Evolutionary conservation across 2,329 filamentous ascomycete genomes (phyloP).

Genomic region (Didymella glomerata): DNA sequence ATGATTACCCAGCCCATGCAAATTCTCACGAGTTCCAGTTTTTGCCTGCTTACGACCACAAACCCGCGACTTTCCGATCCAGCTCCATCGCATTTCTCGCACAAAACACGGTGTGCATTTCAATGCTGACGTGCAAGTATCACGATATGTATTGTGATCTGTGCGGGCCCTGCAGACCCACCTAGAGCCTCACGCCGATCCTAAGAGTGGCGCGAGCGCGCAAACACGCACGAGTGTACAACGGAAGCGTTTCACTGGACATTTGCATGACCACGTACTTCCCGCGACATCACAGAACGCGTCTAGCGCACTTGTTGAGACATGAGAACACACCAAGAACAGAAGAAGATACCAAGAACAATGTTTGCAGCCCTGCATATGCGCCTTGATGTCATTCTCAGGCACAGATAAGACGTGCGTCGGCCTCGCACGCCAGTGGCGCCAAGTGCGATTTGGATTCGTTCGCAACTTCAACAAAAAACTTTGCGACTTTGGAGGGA

Average conservation of each 20-base stretch:
- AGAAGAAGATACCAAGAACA: neutral
- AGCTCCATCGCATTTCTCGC: constrained; percentile 6
- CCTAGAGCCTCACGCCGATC: constrained; percentile 24
- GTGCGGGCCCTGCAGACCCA: constrained; percentile 16
- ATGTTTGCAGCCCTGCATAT: constrained; percentile 4
- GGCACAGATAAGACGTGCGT: neutral
- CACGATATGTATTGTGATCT: constrained; percentile 12
- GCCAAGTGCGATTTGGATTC: constrained; percentile 11
- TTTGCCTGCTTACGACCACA: constrained; percentile 8
- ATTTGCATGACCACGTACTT: neutral
- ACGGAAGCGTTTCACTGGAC: constrained; percentile 5
- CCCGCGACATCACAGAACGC: neutral
- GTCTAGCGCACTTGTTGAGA: constrained; percentile 1
- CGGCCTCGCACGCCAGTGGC: constrained; percentile 4
- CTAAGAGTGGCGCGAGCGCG: constrained; percentile 16
- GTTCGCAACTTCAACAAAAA: constrained; percentile 20
- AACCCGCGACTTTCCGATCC: constrained; percentile 10
- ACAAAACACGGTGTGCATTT: constrained; percentile 14
- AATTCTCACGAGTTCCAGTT: neutral
- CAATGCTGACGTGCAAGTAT: constrained; percentile 7
- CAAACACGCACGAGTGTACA: constrained; percentile 7
- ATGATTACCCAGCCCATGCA: neutral
- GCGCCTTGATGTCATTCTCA: constrained; percentile 16
- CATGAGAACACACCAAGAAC: constrained; percentile 7
- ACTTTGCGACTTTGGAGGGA: constrained; percentile 7